Base-by-base conservation (phyloP, 2,329 filamentous ascomycete genomes). In the Grosmannia huntii region DNA sequence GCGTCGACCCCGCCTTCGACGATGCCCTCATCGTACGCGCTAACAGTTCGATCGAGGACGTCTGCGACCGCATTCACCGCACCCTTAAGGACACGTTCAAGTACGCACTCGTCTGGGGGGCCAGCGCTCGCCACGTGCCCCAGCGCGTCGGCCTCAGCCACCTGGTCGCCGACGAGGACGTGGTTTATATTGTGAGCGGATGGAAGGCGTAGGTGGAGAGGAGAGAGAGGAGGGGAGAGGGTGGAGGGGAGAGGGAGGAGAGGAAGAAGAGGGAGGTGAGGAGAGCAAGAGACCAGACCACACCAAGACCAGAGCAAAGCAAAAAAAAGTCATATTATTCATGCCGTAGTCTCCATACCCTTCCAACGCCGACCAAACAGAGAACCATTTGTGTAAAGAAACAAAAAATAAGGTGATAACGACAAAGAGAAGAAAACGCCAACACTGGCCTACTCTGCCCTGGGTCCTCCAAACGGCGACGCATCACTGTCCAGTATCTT, bases 11-110 rank as follows among this genome's bases (percentile, higher is more conserved):
- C 0, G 84, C 91, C 69, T 99, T 99, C 68, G 75, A 72, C 61
- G 94, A 99, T 74, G 94, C 94, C 1, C 73, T 99, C 66, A 99
- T 99, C 68, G 94, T 99, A 64, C 81, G 95, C 60, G 84, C 78
- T 69, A 88, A 91, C 66, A 90, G 89, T 68, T 89, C 85, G 14
- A 90, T 99, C 68, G 94, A 97, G 74, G 92, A 99, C 71, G 94
- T 99, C 11, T 99, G 94, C 72, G 94, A 99, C 72, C 84, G 89
- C 66, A 88, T 99, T 64, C 94, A 99, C 74, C 80, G 94, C 62
- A 94, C 84, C 28, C 76, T 99, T 64, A 99, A 97, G 81, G 95
- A 99, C 62, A 96, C 90, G 5, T 99, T 97, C 80, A 99, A 97
- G 77, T 96, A 97, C 74, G 95, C 94, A 3, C 74, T 97, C 64